phyloP scores from a whole-genome alignment of 2,329 filamentous ascomycete species.

The Fusarium marasasianum region DNA sequence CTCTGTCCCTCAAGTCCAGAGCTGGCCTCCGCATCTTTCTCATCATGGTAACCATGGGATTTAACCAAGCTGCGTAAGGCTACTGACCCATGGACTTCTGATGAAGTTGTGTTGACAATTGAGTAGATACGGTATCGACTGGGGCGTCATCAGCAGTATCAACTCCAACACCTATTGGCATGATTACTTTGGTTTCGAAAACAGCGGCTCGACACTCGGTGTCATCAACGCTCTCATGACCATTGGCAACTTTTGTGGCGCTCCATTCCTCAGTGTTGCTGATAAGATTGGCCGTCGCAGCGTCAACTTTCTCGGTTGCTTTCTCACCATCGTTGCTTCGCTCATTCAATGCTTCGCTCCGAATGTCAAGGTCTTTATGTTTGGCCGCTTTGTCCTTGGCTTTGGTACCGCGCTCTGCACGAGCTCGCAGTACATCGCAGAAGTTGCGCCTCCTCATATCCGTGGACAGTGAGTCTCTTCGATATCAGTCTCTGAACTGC shows the following conservation, averaged over 20 bases:
- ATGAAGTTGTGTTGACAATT: neutral
- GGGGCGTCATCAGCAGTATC: slow-evolving; percentile 39
- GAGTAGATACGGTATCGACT: slow-evolving; percentile 35
- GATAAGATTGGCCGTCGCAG: slow-evolving; percentile 37
- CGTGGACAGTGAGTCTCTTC: slow-evolving; percentile 19
- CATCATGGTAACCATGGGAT: slow-evolving; percentile 29
- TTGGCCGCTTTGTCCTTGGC: slow-evolving; percentile 32
- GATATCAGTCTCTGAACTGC: fast-evolving
- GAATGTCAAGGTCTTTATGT: slow-evolving; percentile 31
- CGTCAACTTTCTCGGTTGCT: slow-evolving; percentile 33
- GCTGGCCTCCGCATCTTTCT: slow-evolving; percentile 33
- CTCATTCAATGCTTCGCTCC: slow-evolving; percentile 35
- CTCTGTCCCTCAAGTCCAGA: slow-evolving; percentile 25
- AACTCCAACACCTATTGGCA: slow-evolving; percentile 38
- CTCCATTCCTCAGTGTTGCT: slow-evolving; percentile 30
- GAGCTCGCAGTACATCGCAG: slow-evolving; percentile 38
- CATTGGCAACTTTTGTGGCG: slow-evolving; percentile 37
- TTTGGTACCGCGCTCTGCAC: slow-evolving; percentile 39
- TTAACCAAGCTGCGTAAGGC: slow-evolving; percentile 21
- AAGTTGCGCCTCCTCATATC: slow-evolving; percentile 34
- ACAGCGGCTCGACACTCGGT: slow-evolving; percentile 29
- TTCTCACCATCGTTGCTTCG: slow-evolving; percentile 32
- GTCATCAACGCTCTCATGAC: slow-evolving; percentile 40
- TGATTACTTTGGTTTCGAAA: slow-evolving; percentile 34
- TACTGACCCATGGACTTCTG: neutral